Evolutionary conservation across 805 yeast genomes (phyloP).

Genomic region (Wickerhamomyces chambardii): DNA sequence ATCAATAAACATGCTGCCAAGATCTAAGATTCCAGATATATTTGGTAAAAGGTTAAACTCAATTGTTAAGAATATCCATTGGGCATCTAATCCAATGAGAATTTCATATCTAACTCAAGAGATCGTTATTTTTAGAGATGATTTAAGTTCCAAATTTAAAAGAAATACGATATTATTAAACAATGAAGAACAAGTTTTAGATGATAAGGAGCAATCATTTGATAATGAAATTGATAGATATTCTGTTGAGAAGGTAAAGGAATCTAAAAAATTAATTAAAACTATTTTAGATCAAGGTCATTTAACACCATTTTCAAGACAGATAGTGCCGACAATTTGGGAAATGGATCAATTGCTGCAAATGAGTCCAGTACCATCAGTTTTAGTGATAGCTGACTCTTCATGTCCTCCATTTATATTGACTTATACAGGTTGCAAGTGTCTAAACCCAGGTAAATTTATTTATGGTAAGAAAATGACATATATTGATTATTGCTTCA

Average conservation of each 20-base stretch:
- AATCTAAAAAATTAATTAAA: conserved; percentile 64
- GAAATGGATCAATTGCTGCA: conserved; percentile 62
- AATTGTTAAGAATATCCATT: conserved; percentile 40
- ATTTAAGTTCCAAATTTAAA: conserved; percentile 59
- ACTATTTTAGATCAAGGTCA: conserved; percentile 85
- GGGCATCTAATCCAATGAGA: conserved; percentile 74
- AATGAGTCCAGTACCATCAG: conserved; percentile 72
- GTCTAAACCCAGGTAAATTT: conserved; percentile 62
- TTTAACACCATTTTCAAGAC: conserved; percentile 67
- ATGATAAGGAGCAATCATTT: conserved; percentile 2
- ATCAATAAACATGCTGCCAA: conserved; percentile 58
- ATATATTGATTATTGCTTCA: conserved; percentile 69
- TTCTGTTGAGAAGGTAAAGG: conserved; percentile 30
- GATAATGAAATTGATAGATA: conserved; percentile 8
- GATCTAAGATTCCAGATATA: conserved; percentile 55
- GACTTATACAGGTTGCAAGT: conserved; percentile 75
- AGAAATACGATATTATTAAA: conserved; percentile 58
- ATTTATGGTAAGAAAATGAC: conserved; percentile 38
- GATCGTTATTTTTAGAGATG: conserved; percentile 65
- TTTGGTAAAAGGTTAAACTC: conserved; percentile 64
- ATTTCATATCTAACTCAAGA: conserved; percentile 80
- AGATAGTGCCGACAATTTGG: conserved; percentile 57
- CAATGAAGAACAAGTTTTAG: conserved; percentile 20
- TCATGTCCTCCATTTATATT: conserved; percentile 65
- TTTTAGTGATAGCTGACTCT: conserved; percentile 56